Base-by-base conservation (phyloP, 2,329 filamentous ascomycete genomes). In the Hypoxylon sp. region DNA sequence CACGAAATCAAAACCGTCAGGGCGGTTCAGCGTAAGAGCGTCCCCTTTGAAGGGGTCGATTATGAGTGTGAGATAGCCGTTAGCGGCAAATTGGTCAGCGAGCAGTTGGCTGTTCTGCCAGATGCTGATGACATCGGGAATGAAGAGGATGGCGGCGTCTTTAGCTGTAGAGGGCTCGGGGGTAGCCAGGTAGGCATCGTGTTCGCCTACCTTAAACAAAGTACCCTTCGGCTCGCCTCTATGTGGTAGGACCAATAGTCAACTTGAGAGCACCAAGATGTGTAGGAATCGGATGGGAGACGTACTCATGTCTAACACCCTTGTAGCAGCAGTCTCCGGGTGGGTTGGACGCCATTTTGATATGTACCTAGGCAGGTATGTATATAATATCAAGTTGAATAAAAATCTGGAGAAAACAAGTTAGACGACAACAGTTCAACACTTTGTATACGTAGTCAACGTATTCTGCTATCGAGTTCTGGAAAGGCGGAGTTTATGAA, bases 11-110 rank as follows among this genome's bases (percentile, higher is more conserved):
- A 85, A 83, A 46, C 71, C 72, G 22, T 58, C 71, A 66, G 82
- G 80, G 52, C 81, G 83, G 76, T 90, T 86, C 69, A 91, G 74
- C 1, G 81, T 75, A 59, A 92, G 78, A 14, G 88, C 77, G 75
- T 93, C 89, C 66, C 90, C 91, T 70, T 89, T 85, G 84, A 94
- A 92, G 58, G 92, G 80, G 78, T 94, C 92, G 29, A 91, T 87
- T 67, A 94, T 85, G 46, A 93, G 81, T 62, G 86, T 86, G 63
- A 90, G 83, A 81, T 93, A 94, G 73, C 91, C 92, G 77, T 91
- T 91, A 71, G 88, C 87, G 63, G 92, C 92, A 78, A 87, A 92
- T 75, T 92, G 88, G 82, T 94, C 92, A 66, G 92, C 92, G 74
- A 94, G 87, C 69, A 92, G 82, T 80, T 90, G 80, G 75, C 83